Evolutionary conservation across 805 yeast genomes (phyloP), one percentile per base, ranked within the genome.

Genomic region (Clavispora asparagi): DNA sequence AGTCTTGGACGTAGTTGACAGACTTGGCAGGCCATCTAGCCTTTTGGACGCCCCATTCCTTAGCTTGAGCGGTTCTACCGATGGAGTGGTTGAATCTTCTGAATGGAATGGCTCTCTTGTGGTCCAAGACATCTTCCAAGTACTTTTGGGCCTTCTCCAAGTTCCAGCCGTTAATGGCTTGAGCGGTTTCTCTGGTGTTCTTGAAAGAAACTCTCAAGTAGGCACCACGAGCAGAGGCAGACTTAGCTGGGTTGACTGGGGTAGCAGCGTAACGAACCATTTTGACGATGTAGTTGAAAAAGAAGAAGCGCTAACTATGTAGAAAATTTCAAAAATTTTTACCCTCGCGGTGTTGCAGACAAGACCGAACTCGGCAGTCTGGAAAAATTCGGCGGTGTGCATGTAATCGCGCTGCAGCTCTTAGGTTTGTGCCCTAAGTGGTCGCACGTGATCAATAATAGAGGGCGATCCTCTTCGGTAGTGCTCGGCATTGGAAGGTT

Each of bases 1-100:
- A 84, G 74, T 89, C 97, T 74, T 86, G 84, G 70, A 94, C 78
- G 78, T 87, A 90, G 79, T 89, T 87, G 75, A 94, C 97, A 58
- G 96, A 87, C 86, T 94, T 94, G 60, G 83, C 96, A 71, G 99
- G 99, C 99, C 99, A 94, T 89, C 99, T 91, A 66, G 99, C 99
- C 81, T 87, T 91, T 84, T 97, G 89, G 73, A 91, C 96, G 79
- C 98, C 98, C 70, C 92, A 94, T 82, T 94, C 99, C 81, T 94
- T 92, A 81, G 97, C 99, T 81, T 94, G 99, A 65, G 95, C 96
- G 67, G 99, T 90, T 82, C 99, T 87, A 77, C 99, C 99, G 68
- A 88, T 91, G 65, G 96, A 87, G 62, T 86, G 82, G 82, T 87
- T 86, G 81, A 81, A 92, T 83, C 96, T 83, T 84, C 99, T 87